Percentiles rank a stretch among this genome's conserved stretches.
Evolutionary conservation across 2,329 filamentous ascomycete species (phyloP).

Genomic region (Zymoseptoria tritici): DNA sequence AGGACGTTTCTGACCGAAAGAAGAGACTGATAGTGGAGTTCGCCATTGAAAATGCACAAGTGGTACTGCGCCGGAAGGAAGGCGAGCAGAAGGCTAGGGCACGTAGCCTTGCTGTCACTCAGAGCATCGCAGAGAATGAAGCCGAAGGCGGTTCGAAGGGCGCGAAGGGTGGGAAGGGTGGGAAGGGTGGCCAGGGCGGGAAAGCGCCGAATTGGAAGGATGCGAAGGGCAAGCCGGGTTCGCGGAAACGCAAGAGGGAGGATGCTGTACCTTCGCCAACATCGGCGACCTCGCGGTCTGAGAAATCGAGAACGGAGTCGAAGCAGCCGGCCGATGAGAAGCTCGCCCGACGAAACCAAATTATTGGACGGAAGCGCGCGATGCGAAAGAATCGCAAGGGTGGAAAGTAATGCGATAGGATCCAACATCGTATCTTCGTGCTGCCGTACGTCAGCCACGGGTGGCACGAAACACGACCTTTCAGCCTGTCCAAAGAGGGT

Average conservation of each 20-base stretch:
- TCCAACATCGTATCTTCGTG: neutral
- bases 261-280: constrained; percentile 16
- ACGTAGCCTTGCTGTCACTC: constrained; percentile 29
- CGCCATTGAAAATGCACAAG: constrained; percentile 94
- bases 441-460: constrained; percentile 2
- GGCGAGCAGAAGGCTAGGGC: constrained; percentile 51
- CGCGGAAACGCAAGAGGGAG: constrained; percentile 36
- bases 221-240: constrained; percentile 9
- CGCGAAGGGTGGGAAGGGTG: constrained; percentile 8
- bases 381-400: constrained; percentile 44
- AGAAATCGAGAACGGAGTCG: constrained; percentile 27
- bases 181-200: constrained; percentile 14
- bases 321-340: constrained; percentile 40
- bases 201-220: constrained; percentile 1
- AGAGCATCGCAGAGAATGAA: constrained; percentile 10
- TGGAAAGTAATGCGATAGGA: constrained; percentile 10
- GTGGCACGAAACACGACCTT: constrained; percentile 8
- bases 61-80: constrained; percentile 70
- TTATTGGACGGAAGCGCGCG: constrained; percentile 79
- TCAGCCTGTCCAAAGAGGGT: neutral
- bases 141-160: constrained; percentile 9
- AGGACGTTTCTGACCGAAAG: constrained; percentile 62
- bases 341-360: constrained; percentile 59
- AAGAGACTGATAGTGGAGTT: constrained; percentile 93
- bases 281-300: constrained; percentile 7